Base-by-base conservation (phyloP, 768 basidiomycete genomes). In the Agaricus blazei region DNA sequence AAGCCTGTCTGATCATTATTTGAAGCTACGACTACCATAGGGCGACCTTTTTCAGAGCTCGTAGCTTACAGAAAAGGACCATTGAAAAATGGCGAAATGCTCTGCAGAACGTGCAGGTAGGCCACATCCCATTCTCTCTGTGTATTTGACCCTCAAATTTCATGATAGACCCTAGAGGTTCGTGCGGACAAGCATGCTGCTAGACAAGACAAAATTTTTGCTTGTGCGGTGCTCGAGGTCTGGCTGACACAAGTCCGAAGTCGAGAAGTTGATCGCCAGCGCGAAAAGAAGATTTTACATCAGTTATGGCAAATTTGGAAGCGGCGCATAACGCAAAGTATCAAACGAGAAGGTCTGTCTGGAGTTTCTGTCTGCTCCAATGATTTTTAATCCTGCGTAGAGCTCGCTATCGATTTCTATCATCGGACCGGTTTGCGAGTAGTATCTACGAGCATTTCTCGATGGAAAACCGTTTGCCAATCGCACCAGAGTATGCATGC, bases 111-210 rank as follows among this genome's bases (percentile, higher is more conserved):
- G 53, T 61, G n/a, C 31, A 54, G 53, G 70, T 70, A 54, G 53
- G 68, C 54, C 31, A 9, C 7, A 26, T 27, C 23, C 31, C 12
- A n/a, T 26, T 11, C 9, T 41, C 19, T n/a, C 24, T 3, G 24
- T 9, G 34, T 40, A 9, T 7, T 48, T 11, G 7, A 26, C 15
- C 5, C 40, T 26, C 12, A 49, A 46, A 12, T 26, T 5, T 31
- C 27, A 28, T 34, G 44, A 2, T 60, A 91, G 90, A 64, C 58
- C 19, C 68, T 83, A 66, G 80, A 84, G 62, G 73, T 63, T 52
- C 80, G 80, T 28, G 87, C 82, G 9, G 67, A 72, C 55, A 87
- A 81, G 54, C 78, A 84, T 62, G 53, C 62, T 37, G 55, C 48
- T 28, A 62, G 62, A 4, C 65, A 65, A 47, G 64, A 67, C 58